phyloP scores from a whole-genome alignment of 1,284 basidiomycete genomes.

The Boletus austroedulis region DNA sequence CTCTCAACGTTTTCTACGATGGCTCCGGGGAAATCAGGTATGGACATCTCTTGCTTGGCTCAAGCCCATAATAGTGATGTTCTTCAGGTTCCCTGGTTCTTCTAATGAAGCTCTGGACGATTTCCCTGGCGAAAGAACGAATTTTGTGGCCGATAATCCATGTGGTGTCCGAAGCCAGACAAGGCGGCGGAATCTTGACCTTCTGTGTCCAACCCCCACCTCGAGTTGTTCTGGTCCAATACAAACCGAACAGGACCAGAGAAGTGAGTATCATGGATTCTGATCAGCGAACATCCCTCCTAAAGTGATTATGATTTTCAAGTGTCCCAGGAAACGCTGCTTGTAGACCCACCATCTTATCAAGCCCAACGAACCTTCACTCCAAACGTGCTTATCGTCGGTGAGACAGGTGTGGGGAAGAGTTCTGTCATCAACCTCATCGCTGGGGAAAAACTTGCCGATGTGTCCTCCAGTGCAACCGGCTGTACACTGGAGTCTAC shows the following conservation, averaged over 20 bases:
- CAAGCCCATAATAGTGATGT: no score
- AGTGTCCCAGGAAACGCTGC: slow-evolving; percentile 2
- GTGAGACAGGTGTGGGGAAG: slow-evolving; percentile 24
- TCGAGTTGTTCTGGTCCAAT: no score
- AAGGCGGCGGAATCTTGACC: slow-evolving; percentile 1
- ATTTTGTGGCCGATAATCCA: no score
- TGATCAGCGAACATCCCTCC: not conserved
- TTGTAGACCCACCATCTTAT: slow-evolving; percentile 17
- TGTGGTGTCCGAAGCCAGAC: no score
- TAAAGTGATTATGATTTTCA: slow-evolving; percentile 1
- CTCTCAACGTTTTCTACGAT: no score
- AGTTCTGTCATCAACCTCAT: slow-evolving; percentile 21
- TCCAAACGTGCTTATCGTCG: slow-evolving; percentile 24
- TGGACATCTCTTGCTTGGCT: no score
- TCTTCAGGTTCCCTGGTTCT: no score
- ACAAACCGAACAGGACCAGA: not conserved
- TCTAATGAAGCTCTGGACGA: no score
- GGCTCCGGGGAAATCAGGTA: no score
- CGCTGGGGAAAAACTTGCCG: slow-evolving; percentile 19
- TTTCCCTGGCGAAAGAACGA: no score
- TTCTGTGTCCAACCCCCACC: not conserved
- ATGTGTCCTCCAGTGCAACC: slow-evolving; percentile 11
- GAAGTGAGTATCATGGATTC: slow-evolving; percentile 10
- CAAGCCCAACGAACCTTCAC: slow-evolving; percentile 13
- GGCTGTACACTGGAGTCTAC: slow-evolving; percentile 22